Conservation (phyloP, 2,329 filamentous ascomycete species). For the Microsporum canis region DNA sequence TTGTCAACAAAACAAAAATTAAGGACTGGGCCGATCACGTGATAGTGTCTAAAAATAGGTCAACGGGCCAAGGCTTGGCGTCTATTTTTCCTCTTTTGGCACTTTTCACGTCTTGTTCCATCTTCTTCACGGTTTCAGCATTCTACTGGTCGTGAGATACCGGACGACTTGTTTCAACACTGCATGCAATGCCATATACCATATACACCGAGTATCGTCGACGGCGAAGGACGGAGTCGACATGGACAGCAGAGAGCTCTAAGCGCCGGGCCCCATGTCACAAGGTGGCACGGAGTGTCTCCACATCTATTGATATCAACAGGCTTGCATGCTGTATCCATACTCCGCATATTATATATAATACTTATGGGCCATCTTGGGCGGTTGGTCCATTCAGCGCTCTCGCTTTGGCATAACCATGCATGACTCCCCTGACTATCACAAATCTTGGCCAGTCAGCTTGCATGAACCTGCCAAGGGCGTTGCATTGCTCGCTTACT, state of each 20-base stretch:
- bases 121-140: not conserved
- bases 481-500: not conserved
- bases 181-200: not conserved
- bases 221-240: not conserved
- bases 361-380: no score
- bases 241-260: not conserved
- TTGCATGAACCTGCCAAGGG: not conserved
- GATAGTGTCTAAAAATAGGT: not conserved
- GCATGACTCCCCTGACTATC: not conserved
- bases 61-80: not conserved
- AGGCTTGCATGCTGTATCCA: not conserved
- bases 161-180: not conserved
- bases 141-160: not conserved
- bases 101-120: not conserved
- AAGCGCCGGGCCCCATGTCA: not conserved
- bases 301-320: not conserved
- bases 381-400: not conserved
- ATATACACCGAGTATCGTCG: not conserved
- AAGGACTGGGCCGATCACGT: not conserved
- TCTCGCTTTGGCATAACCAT: not conserved
- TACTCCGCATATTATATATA: not conserved
- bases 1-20: not conserved
- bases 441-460: not conserved
- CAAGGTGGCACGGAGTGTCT: not conserved
- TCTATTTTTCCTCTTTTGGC: not conserved